These are phyloP conservation scores for Aureobasidium sp. DNA, from an alignment of 2,329 filamentous ascomycete genomes.

Conservation along the genomic window DNA sequence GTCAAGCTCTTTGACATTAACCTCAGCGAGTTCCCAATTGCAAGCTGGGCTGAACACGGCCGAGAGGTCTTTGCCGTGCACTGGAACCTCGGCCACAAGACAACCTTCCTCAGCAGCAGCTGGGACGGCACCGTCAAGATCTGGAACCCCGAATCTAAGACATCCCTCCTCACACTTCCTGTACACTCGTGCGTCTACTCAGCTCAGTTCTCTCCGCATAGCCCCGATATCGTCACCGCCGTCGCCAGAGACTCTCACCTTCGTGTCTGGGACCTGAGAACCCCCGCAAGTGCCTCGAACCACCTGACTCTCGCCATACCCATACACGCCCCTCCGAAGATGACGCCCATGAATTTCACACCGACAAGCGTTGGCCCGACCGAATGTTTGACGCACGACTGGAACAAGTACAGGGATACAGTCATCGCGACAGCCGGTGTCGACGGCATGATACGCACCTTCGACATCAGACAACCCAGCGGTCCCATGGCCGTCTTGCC, in stretches of 20 bases:
- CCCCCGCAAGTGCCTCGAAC: constrained; percentile 77
- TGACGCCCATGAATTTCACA: constrained; percentile 38
- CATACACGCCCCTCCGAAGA: constrained; percentile 62
- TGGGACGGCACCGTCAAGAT: constrained; percentile 97
- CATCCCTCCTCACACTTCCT: constrained; percentile 75
- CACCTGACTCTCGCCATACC: constrained; percentile 78
- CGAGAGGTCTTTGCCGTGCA: constrained; percentile 86
- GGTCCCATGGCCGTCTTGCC: constrained; percentile 68
- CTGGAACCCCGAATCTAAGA: constrained; percentile 70
- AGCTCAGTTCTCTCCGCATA: constrained; percentile 82
- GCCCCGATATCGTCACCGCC: constrained; percentile 75
- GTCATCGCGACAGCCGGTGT: constrained; percentile 85
- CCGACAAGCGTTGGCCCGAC: constrained; percentile 50
- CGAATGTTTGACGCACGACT: constrained; percentile 91
- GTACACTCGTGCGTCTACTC: constrained; percentile 93
- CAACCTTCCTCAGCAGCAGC: constrained; percentile 81
- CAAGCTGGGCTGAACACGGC: constrained; percentile 88
- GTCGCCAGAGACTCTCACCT: constrained; percentile 86
- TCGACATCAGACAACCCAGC: constrained; percentile 75
- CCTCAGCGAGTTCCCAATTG: constrained; percentile 76
- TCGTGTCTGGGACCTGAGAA: constrained; percentile 84
- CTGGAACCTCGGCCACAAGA: constrained; percentile 89
- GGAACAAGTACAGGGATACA: constrained; percentile 93
- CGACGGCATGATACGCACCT: constrained; percentile 78
- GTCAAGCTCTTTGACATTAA: constrained; percentile 89